phyloP scores from a whole-genome alignment of 1,284 basidiomycete genomes.

The Amanita bisporigera region DNA sequence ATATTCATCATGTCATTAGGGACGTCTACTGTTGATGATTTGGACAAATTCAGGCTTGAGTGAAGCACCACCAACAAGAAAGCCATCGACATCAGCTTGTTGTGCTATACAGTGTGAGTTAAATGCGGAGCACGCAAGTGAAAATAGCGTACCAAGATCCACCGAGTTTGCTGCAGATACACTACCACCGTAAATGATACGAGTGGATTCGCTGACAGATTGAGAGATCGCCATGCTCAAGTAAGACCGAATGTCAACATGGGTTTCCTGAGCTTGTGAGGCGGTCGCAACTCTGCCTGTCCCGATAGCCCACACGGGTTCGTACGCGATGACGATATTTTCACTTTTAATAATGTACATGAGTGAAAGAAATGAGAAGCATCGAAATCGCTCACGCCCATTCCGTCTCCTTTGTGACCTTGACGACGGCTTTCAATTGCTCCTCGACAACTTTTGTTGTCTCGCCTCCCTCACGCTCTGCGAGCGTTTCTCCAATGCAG shows the following conservation, averaged over 20 bases:
- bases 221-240: slow-evolving; percentile 70
- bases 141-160: slow-evolving; percentile 71
- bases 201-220: slow-evolving; percentile 74
- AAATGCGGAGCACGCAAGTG: background rate
- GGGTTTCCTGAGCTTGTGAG: slow-evolving; percentile 92
- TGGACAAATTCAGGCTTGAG: slow-evolving; percentile 97
- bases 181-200: slow-evolving; percentile 97
- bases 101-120: slow-evolving; percentile 51
- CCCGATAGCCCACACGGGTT: slow-evolving; percentile 99
- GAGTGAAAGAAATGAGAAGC: background rate
- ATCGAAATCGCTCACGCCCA: slow-evolving; percentile 69
- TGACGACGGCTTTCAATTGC: slow-evolving; percentile 84
- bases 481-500: slow-evolving; percentile 95
- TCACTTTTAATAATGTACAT: slow-evolving; percentile 48
- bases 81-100: slow-evolving; percentile 94
- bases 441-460: slow-evolving; percentile 83
- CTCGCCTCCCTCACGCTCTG: slow-evolving; percentile 83
- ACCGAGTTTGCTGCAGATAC: slow-evolving; percentile 89
- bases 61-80: slow-evolving; percentile 98
- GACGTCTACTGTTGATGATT: slow-evolving; percentile 76
- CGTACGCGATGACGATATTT: slow-evolving; percentile 94
- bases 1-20: background rate
- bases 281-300: slow-evolving; percentile 96
- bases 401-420: slow-evolving; percentile 65
- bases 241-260: slow-evolving; percentile 84